Evolutionary conservation across 2,329 filamentous ascomycete species (phyloP).

Genomic region (Cryphonectria radicalis): DNA sequence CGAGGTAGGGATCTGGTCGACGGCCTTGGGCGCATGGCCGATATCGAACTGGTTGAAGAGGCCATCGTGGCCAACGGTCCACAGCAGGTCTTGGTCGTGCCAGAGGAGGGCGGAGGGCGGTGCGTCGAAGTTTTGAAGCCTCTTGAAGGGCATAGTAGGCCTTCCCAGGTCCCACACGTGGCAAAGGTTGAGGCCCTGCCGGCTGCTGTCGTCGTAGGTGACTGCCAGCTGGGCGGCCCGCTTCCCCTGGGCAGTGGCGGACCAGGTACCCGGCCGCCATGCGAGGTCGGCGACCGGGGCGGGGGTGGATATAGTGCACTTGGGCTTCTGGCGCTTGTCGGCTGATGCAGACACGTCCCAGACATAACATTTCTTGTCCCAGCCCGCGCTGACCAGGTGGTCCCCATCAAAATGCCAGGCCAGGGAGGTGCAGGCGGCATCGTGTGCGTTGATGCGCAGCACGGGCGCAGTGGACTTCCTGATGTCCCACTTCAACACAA

Average conservation of each 20-base stretch:
- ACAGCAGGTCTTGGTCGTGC: slow-evolving; percentile 68
- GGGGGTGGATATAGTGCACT: slow-evolving; percentile 64
- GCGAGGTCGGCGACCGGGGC: slow-evolving; percentile 62
- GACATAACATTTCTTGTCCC: slow-evolving; percentile 65
- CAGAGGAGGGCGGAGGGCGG: slow-evolving; percentile 64
- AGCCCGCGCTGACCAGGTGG: slow-evolving; percentile 66
- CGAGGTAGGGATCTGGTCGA: slow-evolving; percentile 66
- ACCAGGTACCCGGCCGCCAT: slow-evolving; percentile 69
- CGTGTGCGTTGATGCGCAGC: slow-evolving; percentile 64
- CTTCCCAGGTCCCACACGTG: slow-evolving; percentile 73
- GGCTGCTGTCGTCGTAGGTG: slow-evolving; percentile 62
- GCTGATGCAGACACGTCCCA: slow-evolving; percentile 66
- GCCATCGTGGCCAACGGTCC: slow-evolving; percentile 67
- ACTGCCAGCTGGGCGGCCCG: slow-evolving; percentile 66
- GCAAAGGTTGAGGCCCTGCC: slow-evolving; percentile 60
- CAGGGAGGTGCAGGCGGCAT: slow-evolving; percentile 62
- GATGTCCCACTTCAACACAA: slow-evolving; percentile 68
- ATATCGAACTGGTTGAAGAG: slow-evolving; percentile 68
- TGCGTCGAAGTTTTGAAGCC: slow-evolving; percentile 63
- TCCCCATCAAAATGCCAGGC: slow-evolving; percentile 71
- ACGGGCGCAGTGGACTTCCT: slow-evolving; percentile 57
- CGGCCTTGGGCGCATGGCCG: slow-evolving; percentile 64
- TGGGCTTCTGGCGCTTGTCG: slow-evolving; percentile 67
- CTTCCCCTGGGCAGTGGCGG: slow-evolving; percentile 63
- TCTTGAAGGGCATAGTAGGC: slow-evolving; percentile 68